Conservation (phyloP, 75 land plant species). For the Pseudotsuga menziesii region DNA sequence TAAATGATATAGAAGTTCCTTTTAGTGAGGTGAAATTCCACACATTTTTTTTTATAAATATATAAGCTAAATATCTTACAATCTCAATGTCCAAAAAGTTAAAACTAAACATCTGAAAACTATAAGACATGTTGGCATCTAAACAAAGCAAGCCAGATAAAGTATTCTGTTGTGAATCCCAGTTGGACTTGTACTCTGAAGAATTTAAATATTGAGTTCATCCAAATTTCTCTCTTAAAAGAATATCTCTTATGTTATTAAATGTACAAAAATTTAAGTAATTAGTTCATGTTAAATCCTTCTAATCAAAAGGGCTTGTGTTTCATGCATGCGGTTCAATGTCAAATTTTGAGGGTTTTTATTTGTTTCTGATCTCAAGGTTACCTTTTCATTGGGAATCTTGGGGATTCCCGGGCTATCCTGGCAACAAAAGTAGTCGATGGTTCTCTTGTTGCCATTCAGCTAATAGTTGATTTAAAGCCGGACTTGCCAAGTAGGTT, state of each 20-base stretch:
- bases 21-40: background rate
- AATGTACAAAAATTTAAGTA: background rate
- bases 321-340: background rate
- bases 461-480: conserved; percentile 72
- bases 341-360: background rate
- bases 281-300: background rate
- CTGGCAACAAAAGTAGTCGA: conserved; percentile 47
- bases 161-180: background rate
- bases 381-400: conserved; percentile 55
- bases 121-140: background rate
- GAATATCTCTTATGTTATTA: background rate
- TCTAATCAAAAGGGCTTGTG: background rate
- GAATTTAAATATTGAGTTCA: background rate
- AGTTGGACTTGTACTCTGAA: background rate
- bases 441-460: conserved; percentile 37
- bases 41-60: background rate
- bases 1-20: background rate
- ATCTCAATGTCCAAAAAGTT: background rate
- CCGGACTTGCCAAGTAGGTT: conserved; percentile 66
- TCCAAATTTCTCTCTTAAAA: background rate
- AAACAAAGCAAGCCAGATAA: background rate
- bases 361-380: conserved; percentile 34
- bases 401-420: conserved; percentile 77
- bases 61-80: background rate
- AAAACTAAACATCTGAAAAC: background rate